phyloP scores from a whole-genome alignment of 495 filamentous ascomycete genomes.

The Staphylotrichum longicolle region DNA sequence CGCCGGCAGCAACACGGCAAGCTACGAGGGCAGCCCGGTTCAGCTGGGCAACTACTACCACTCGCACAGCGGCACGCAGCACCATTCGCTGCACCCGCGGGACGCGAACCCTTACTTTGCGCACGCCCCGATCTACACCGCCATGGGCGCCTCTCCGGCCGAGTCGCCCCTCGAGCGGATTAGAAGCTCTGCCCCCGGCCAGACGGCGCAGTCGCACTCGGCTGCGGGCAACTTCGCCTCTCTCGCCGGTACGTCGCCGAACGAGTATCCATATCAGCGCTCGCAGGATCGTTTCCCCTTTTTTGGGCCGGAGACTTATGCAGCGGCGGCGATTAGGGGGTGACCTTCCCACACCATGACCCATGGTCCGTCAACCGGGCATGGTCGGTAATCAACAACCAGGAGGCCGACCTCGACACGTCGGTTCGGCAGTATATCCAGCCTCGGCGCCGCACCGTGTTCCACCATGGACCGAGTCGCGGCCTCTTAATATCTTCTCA shows the following conservation, averaged over 20 bases:
- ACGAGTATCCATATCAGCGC: conserved; percentile 39
- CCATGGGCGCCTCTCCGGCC: conserved; percentile 35
- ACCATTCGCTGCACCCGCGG: conserved; percentile 37
- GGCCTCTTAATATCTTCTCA: conserved; percentile 9
- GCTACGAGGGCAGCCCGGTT: conserved; percentile 40
- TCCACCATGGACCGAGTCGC: neutral
- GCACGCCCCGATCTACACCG: conserved; percentile 20
- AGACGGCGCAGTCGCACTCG: conserved; percentile 28
- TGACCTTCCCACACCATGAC: conserved; percentile 8
- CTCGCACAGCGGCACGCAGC: conserved; percentile 36
- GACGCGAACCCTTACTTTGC: conserved; percentile 40
- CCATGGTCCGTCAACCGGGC: neutral
- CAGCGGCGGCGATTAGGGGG: conserved; percentile 40
- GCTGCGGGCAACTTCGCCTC: conserved; percentile 30
- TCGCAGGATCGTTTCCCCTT: conserved; percentile 43
- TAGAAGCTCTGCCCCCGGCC: conserved; percentile 8
- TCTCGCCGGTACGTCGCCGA: conserved; percentile 43
- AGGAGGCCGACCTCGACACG: neutral
- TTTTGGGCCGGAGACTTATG: conserved; percentile 38
- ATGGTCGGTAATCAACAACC: neutral
- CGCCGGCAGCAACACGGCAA: conserved; percentile 34
- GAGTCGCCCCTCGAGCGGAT: conserved; percentile 31
- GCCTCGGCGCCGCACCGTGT: neutral
- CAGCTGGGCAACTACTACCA: conserved; percentile 35
- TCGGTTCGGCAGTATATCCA: neutral